Base-by-base conservation (phyloP, 78 protist genomes). In the Dictyostelium brefeldianum region DNA sequence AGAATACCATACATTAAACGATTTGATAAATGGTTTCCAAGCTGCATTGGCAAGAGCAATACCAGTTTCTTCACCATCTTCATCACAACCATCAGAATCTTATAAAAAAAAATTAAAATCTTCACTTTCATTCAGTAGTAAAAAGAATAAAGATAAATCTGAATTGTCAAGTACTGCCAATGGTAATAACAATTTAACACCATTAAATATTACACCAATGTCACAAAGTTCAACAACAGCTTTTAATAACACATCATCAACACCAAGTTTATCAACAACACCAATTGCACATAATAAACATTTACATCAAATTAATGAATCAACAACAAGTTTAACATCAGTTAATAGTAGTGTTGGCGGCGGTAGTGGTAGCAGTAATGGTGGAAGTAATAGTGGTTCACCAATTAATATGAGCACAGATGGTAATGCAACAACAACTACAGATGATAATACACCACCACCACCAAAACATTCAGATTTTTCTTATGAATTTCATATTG, bases 401-500 rank as follows among this genome's bases (percentile, higher is more conserved):
- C 65, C 89, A 69, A 20, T 81, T 74, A 67, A 74, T 48, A 43
- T 80, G 17, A 46, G 89, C 64, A 48, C 20, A n/a, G 17, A 51
- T 51, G 15, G n/a, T 51, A 36, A 36, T 36, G 29, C 31, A 7
- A 15, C 27, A 9, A 11, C 8, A 25, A 17, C 22, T 22, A 31
- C 0, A 15, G 31, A 67, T 67, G 47, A 59, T 36, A 29, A 50
- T 69, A 8, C 4, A 46, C 78, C 48, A 14, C 91, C 91, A 41
- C 22, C 79, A 31, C 65, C 77, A 74, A 62, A 82, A 69, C 65
- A 59, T 20, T 82, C 78, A 4, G 75, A 82, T 25, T 69, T 69
- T 29, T 59, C 93, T 4, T 87, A 87, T 65, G 93, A 87, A 17
- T 87, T 87, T 46, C 93, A 87, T 51, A 87, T 87, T 77, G 93